phyloP scores from a whole-genome alignment of 176 grass and related monocot genomes.

The Cenchrus purpureus region DNA sequence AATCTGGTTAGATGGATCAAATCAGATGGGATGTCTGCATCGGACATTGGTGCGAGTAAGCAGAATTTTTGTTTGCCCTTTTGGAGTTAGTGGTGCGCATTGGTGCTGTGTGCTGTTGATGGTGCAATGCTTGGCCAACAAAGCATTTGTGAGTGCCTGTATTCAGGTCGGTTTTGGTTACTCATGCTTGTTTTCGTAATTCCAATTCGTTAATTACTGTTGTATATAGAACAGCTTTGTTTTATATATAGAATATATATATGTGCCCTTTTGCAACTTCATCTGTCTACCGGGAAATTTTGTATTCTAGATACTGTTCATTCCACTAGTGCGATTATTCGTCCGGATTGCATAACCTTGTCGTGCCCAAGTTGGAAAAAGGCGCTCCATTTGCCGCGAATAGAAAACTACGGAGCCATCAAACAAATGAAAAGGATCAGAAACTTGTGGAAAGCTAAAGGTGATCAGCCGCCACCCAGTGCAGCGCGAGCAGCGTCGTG shows the following conservation, averaged over 20 bases:
- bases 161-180: constrained; percentile 51
- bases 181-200: constrained; percentile 29
- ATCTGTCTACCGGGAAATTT: background rate
- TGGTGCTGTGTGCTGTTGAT: constrained; percentile 7
- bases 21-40: constrained; percentile 14
- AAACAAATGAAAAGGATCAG: background rate
- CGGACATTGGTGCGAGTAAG: background rate
- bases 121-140: constrained; percentile 18
- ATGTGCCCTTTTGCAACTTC: background rate
- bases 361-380: constrained; percentile 18
- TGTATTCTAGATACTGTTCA: background rate
- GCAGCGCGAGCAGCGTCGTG: background rate
- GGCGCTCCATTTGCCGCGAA: background rate
- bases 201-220: constrained; percentile 28
- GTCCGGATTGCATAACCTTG: constrained; percentile 1
- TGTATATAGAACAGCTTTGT: constrained; percentile 42
- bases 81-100: constrained; percentile 8
- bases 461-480: background rate
- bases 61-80: constrained; percentile 3
- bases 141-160: constrained; percentile 17
- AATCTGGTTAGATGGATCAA: constrained; percentile 24
- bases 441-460: background rate
- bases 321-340: constrained; percentile 12
- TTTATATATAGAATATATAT: constrained; percentile 3
- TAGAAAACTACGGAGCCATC: background rate